Evolutionary conservation across 208 protist species (phyloP).

Genomic region (Leishmania arabica): DNA sequence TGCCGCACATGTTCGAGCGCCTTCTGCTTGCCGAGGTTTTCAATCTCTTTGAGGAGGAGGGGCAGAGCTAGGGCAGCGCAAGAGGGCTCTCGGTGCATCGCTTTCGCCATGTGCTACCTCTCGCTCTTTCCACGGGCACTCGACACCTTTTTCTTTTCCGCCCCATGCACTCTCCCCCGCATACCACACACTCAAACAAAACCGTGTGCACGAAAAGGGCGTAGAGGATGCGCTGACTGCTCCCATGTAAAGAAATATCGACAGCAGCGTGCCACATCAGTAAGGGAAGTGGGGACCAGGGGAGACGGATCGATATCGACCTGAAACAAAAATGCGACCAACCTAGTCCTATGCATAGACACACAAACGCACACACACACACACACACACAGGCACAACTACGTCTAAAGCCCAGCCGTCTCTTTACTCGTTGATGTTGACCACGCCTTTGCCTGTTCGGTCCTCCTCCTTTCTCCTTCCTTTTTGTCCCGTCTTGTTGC

Average conservation of each 20-base stretch:
- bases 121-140: neutral
- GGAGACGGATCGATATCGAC: too few relatives aligned
- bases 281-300: neutral
- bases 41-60: constrained; percentile 62
- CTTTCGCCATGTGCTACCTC: neutral
- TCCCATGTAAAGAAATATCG: neutral
- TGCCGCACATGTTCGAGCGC: constrained; percentile 71
- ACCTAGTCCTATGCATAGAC: neutral
- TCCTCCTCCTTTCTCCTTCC: neutral
- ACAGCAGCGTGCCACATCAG: neutral
- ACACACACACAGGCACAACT: neutral
- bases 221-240: neutral
- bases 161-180: neutral
- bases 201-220: neutral
- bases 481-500: neutral
- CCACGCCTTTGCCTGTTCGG: neutral
- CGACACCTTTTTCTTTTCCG: neutral
- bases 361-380: neutral
- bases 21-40: constrained; percentile 75
- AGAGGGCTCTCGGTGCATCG: too few relatives aligned
- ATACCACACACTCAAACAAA: neutral
- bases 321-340: too few relatives aligned
- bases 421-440: neutral
- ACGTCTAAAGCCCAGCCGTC: neutral
- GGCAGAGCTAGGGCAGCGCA: neutral